Evolutionary conservation across 352 stramenopile species (phyloP), one percentile per base, ranked within the genome.

Genomic region (Pythium periplocum): DNA sequence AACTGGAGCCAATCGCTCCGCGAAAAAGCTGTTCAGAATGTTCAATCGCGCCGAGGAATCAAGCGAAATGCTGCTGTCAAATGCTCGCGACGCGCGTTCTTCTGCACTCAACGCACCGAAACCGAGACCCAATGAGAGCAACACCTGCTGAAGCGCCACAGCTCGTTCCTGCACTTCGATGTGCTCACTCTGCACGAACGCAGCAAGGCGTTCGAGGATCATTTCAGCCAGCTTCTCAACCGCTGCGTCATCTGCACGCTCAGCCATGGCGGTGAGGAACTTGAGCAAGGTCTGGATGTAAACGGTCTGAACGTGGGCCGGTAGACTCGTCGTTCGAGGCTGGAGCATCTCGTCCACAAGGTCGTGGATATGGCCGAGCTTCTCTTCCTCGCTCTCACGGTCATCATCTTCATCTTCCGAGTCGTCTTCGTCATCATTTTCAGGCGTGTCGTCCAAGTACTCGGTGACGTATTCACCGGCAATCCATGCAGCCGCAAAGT

Each of bases 401-500:
- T 84, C 82, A 33, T 86, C 76, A 9, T 93, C 79, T 10, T 95
- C 85, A 26, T 93, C 77, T 10, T 86, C 84, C 2, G 83, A 78
- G 5, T 84, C 69, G 0, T 95, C 76, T 0, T 95, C 86, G 0
- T 87, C 80, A 10, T 90, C 81, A 2, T 85, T 68, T 4, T 92
- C 72, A 11, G 84, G 67, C 30, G 92, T 66, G 56, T 95, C 83
- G 52, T 96, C 87, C 30, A 93, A 61, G 59, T 89, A 94, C 59
- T 98, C 83, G 51, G 93, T 83, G 30, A 95, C 75, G 39, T 99
- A 99, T 73, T 99, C 97, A 44, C 97, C 97, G 0, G 97, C 90
- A 70, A 99, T 98, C 94, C 95, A 99, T 30, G 95, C 95, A 8
- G 96, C 90, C 3, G 96, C 96, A 54, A 89, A 95, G 44, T 98